Evolutionary conservation across 768 basidiomycete genomes (phyloP).

Genomic region (Suillus plorans): DNA sequence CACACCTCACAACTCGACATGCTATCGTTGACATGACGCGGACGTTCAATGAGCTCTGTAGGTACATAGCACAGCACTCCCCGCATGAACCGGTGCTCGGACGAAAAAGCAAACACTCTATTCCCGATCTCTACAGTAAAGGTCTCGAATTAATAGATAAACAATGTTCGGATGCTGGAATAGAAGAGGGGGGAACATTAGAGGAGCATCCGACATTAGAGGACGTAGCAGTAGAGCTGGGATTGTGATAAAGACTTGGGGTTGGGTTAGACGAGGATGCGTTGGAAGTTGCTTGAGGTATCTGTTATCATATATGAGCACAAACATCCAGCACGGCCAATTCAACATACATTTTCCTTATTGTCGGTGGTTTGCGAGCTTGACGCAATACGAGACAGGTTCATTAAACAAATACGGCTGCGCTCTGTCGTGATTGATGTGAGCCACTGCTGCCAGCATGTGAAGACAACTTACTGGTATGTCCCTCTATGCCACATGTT

Average conservation of each 20-base stretch:
- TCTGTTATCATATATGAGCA: too few relatives aligned
- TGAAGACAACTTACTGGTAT: not conserved
- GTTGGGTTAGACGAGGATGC: not conserved
- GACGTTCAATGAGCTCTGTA: not conserved
- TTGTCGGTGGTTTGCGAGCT: not conserved
- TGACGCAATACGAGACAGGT: not conserved
- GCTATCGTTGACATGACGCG: not conserved
- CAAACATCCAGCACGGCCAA: too few relatives aligned
- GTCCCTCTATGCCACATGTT: not conserved
- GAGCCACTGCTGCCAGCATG: not conserved
- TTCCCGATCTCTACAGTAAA: not conserved
- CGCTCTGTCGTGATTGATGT: not conserved
- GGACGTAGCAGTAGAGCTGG: not conserved
- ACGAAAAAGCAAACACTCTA: not conserved
- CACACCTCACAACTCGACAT: not conserved
- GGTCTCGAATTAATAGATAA: not conserved
- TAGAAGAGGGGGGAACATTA: not conserved
- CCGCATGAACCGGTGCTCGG: not conserved
- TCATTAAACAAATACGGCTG: not conserved
- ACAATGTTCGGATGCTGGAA: not conserved
- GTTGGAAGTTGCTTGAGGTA: too few relatives aligned
- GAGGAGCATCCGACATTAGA: not conserved
- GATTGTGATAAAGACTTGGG: not conserved
- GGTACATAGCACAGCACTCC: not conserved
- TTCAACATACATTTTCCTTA: not conserved